These are phyloP conservation scores for Zalaria sp. DNA, from an alignment of 2,329 filamentous ascomycete genomes.

Conservation along the genomic window DNA sequence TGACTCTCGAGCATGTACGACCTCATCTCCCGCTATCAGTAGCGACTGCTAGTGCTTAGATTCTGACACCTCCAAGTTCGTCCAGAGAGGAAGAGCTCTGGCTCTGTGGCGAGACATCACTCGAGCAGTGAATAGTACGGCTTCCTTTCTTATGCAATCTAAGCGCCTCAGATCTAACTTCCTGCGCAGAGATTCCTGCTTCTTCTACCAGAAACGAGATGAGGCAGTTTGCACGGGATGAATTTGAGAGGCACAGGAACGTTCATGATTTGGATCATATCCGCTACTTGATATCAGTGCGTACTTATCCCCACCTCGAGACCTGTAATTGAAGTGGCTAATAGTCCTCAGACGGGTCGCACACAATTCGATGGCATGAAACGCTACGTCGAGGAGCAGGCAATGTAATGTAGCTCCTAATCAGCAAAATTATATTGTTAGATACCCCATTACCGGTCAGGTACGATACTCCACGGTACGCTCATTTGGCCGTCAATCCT, in stretches of 20 bases:
- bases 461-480: too few species aligned
- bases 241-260: constrained; percentile 32
- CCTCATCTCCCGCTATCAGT: background rate
- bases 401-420: constrained; percentile 4
- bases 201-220: constrained; percentile 27
- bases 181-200: constrained; percentile 18
- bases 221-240: constrained; percentile 31
- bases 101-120: constrained; percentile 34
- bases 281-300: constrained; percentile 32
- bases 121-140: constrained; percentile 24
- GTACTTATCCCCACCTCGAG: constrained; percentile 1
- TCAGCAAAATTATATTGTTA: too few species aligned
- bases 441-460: too few species aligned
- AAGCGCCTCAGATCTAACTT: background rate
- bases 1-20: constrained; percentile 22
- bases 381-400: constrained; percentile 23
- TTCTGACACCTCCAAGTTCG: constrained; percentile 23
- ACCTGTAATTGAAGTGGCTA: background rate
- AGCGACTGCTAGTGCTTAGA: background rate
- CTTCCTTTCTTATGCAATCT: background rate
- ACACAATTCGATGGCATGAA: constrained; percentile 37
- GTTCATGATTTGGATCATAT: constrained; percentile 34
- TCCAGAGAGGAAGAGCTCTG: constrained; percentile 32
- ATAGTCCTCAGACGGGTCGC: constrained; percentile 27
- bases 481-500: too few species aligned